These are phyloP conservation scores for Spergularia marina DNA, from an alignment of 148 eudicot genomes.

Conservation along the genomic window DNA sequence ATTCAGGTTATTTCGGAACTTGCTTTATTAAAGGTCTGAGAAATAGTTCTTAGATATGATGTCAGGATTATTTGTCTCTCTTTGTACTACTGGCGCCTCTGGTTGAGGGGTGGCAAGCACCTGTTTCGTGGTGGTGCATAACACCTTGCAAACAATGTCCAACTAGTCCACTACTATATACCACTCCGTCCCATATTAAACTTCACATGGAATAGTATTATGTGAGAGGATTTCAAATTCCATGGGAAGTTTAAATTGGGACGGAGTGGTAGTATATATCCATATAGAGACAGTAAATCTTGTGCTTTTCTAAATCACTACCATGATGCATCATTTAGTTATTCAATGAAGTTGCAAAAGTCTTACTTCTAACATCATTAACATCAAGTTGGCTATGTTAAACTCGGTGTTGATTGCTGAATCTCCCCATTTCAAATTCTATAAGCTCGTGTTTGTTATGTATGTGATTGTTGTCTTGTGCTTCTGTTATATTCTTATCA, in stretches of 20 bases:
- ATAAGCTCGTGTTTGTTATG: not conserved
- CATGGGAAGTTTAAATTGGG: too few relatives aligned
- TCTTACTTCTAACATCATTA: not conserved
- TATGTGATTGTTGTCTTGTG: not conserved
- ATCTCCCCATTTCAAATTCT: not conserved
- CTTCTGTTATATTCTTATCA: conserved; percentile 23
- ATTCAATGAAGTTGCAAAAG: not conserved
- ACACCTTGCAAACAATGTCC: not conserved
- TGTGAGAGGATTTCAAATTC: too few relatives aligned
- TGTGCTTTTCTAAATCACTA: not conserved
- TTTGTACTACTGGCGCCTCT: not conserved
- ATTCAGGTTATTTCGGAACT: not conserved
- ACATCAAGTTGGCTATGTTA: not conserved
- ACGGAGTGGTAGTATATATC: too few relatives aligned
- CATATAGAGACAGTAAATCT: not conserved
- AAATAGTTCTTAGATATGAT: not conserved
- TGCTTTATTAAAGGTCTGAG: not conserved
- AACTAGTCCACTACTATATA: not conserved
- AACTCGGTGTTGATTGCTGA: not conserved
- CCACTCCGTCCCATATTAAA: too few relatives aligned
- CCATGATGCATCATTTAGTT: not conserved
- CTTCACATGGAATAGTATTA: too few relatives aligned
- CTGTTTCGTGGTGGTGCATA: not conserved
- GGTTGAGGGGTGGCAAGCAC: not conserved
- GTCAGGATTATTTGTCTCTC: not conserved